Base-by-base conservation (phyloP, 352 stramenopile genomes). In the Nothophytophthora sp. region DNA sequence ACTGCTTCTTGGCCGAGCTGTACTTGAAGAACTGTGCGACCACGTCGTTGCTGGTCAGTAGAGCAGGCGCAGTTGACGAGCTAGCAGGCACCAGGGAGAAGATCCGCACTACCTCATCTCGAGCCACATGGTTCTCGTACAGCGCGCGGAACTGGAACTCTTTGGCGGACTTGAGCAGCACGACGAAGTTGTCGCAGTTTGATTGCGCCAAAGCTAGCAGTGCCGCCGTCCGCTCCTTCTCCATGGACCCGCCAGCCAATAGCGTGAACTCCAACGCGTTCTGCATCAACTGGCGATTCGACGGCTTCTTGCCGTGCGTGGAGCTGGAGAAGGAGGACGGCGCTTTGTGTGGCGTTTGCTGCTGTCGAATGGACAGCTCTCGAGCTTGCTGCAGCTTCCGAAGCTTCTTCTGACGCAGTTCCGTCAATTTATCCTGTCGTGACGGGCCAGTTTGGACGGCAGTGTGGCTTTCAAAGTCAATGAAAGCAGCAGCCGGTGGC, bases 1-100 rank as follows among this genome's bases (percentile, higher is more conserved):
- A 92, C 40, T 82, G 75, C 43, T 92, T 93, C 34, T 92, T 93
- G 20, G 78, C 81, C 10, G 81, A 90, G 38, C 88, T 93, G 66
- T 93, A 92, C 41, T 84, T 85, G 54, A 92, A 93, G 37, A 92
- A 90, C 59, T 90, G 81, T 10, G 66, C 71, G 24, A 91, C 76
- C 13, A 63, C 43, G 5, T 70, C 67, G 8, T 47, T 53, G 30
- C 27, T 60, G 1, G 3, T 23, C 23, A 69, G 11, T 13, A 64
- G 61, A 20, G 84, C 1, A 1, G 50, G 73, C 10, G 63, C 38
- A 13, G 49, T 50, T 0, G 67, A 62, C 10, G 67, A 66, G 16
- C 50, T 70, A 1, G 35, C 66, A 0, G 60, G 47, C 16, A 82
- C 18, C 7, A 82, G 28, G 5, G 70, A 66, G 41, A 71, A 88